These are phyloP conservation scores for Eucalyptus lansdowneana DNA, from an alignment of 345 rosid species.

Conservation along the genomic window DNA sequence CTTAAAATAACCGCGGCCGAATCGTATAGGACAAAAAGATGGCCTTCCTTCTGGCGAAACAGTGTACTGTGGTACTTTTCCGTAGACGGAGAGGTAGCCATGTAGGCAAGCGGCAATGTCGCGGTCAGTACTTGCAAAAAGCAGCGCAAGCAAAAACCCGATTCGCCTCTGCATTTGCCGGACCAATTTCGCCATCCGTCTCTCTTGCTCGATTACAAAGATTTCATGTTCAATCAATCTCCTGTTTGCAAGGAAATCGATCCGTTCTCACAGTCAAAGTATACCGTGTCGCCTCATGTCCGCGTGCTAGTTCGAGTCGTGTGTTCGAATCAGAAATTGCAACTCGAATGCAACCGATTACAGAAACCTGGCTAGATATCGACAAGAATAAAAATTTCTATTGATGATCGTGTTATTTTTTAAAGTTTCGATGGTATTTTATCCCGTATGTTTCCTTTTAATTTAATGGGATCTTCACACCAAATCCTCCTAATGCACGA, in stretches of 20 bases:
- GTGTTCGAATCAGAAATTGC: background rate
- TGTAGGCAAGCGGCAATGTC: background rate
- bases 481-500: background rate
- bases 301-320: accelerated
- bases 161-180: background rate
- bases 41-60: background rate
- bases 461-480: background rate
- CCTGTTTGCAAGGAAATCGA: background rate
- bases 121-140: background rate
- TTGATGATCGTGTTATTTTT: background rate
- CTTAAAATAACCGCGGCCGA: background rate
- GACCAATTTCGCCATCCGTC: background rate
- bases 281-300: background rate
- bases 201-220: too few species aligned
- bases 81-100: background rate
- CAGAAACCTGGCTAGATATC: background rate
- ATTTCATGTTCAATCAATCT: too few species aligned
- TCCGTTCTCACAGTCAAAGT: accelerated
- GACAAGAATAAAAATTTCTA: background rate
- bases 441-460: background rate
- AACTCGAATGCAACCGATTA: background rate
- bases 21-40: background rate
- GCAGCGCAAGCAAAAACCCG: background rate
- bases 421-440: background rate
- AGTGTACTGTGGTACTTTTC: background rate